phyloP scores from a whole-genome alignment of 192 early-diverging fungal species.

The Dissophora ornata region DNA sequence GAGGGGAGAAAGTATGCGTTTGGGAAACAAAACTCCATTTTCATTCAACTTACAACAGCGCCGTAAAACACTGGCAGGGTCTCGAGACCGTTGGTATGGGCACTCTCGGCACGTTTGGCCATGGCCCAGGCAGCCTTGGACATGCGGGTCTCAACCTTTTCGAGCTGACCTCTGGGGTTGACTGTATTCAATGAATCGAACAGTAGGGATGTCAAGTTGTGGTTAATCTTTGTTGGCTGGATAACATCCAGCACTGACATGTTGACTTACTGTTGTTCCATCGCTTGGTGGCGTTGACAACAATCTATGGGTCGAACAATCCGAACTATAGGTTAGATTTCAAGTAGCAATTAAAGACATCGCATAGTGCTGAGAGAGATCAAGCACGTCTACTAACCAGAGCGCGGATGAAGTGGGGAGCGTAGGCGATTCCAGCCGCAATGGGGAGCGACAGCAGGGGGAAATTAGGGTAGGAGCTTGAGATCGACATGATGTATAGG shows the following conservation, averaged over 20 bases:
- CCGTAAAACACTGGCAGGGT: conserved; percentile 46
- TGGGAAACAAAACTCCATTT: neutral
- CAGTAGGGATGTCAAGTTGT: neutral
- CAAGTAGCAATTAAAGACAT: too few species aligned
- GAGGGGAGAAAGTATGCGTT: neutral
- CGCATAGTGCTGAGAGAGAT: too few species aligned
- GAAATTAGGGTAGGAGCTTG: conserved; percentile 47
- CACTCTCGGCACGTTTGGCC: conserved; percentile 56
- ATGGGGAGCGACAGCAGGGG: conserved; percentile 44
- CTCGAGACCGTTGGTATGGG: conserved; percentile 54
- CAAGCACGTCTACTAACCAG: conserved; percentile 8
- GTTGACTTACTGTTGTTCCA: conserved; percentile 55
- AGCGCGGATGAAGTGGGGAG: conserved; percentile 44
- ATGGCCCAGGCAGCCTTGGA: conserved; percentile 40
- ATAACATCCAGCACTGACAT: too few species aligned
- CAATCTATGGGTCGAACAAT: too few species aligned
- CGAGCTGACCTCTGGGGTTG: conserved; percentile 49
- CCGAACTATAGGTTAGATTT: neutral
- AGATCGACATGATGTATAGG: neutral
- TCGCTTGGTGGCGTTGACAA: conserved; percentile 36
- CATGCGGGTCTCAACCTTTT: conserved; percentile 46
- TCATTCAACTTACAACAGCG: conserved; percentile 47
- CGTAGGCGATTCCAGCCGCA: conserved; percentile 45
- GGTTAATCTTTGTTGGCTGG: neutral
- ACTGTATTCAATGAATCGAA: conserved; percentile 15